Evolutionary conservation across 768 basidiomycete genomes (phyloP).

Genomic region (Agaricus subrufescens): DNA sequence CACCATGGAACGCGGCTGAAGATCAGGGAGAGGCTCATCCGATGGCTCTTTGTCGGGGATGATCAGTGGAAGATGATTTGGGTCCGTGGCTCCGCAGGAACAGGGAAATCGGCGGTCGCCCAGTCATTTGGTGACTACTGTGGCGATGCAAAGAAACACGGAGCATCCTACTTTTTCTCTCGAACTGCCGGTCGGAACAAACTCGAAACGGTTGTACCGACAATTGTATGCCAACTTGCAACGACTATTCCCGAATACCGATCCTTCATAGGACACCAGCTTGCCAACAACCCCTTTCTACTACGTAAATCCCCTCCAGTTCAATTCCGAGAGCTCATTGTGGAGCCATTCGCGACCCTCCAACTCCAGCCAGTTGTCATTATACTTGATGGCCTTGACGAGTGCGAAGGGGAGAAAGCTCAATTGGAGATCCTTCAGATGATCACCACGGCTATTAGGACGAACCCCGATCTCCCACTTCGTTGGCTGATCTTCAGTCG

Average conservation of each 20-base stretch:
- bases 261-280: background rate
- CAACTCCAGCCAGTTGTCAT: background rate
- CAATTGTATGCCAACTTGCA: background rate
- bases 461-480: background rate
- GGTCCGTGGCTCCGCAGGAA: slow-evolving; percentile 4
- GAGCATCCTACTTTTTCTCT: slow-evolving; percentile 8
- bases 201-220: background rate
- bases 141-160: background rate
- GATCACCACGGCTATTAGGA: background rate
- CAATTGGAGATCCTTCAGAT: background rate
- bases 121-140: slow-evolving; percentile 3
- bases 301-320: background rate
- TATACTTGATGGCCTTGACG: background rate
- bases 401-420: background rate
- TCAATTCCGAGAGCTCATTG: background rate
- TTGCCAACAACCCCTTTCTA: background rate
- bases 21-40: background rate
- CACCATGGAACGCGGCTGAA: background rate
- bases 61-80: background rate
- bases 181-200: background rate
- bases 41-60: background rate
- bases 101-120: slow-evolving; percentile 7
- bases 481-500: background rate
- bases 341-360: background rate
- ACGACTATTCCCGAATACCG: background rate